Evolutionary conservation across 176 grass and related monocot species (phyloP).

Genomic region (bread wheat (Triticum aestivum)): DNA sequence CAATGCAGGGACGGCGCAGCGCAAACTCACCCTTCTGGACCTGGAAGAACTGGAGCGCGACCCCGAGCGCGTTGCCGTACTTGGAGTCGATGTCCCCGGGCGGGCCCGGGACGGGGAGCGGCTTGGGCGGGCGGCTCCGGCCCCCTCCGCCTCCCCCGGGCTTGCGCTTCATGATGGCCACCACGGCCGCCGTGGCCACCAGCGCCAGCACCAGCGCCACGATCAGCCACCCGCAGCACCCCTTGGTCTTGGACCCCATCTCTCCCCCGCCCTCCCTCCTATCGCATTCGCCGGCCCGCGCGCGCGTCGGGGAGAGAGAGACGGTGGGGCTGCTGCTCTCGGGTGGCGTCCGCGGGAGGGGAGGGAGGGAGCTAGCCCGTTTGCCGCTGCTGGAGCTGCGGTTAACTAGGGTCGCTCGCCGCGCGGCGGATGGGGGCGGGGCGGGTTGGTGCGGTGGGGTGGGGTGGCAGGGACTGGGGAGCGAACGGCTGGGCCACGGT

Average conservation of each 20-base stretch:
- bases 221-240: constrained; percentile 85
- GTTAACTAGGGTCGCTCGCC: constrained; percentile 9
- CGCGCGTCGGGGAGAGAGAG: too few relatives aligned
- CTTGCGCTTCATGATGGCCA: constrained; percentile 76
- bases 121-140: constrained; percentile 36
- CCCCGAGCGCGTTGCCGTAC: constrained; percentile 75
- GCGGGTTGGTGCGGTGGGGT: neutral
- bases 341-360: neutral
- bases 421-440: constrained; percentile 25
- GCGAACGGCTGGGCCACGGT: constrained; percentile 14
- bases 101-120: constrained; percentile 82
- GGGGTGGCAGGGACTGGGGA: neutral
- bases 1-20: neutral
- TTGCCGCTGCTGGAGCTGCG: neutral
- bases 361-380: neutral
- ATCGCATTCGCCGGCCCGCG: too few relatives aligned
- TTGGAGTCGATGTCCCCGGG: constrained; percentile 83
- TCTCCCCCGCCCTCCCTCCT: neutral
- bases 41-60: constrained; percentile 95
- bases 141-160: neutral
- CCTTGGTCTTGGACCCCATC: constrained; percentile 53
- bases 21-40: constrained; percentile 74
- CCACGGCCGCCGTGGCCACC: constrained; percentile 71
- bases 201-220: constrained; percentile 77
- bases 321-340: neutral